A percentile compares a stretch with the other conserved stretches of the same genome.
Conservation (phyloP, 73 alveolate genomes). For the Symbiodinium pilosum region DNA sequence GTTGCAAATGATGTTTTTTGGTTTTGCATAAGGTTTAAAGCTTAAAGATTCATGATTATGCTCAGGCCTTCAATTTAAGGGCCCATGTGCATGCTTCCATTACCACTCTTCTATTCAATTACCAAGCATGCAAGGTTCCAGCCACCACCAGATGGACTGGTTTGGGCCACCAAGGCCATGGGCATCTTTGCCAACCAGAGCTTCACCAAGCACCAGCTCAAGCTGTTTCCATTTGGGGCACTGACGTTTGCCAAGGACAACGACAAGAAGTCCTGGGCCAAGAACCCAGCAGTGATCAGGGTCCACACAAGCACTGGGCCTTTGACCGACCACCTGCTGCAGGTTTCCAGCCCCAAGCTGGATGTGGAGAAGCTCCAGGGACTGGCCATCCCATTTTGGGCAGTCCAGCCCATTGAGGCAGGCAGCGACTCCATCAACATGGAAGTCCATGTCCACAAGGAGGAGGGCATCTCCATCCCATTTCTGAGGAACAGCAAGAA, state of each 20-base stretch:
- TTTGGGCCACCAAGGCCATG: neutral
- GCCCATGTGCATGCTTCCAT: neutral
- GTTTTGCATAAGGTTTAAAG: no score
- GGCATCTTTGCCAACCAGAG: neutral
- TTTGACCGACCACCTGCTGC: no score
- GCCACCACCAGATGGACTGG: neutral
- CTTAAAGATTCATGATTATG: neutral
- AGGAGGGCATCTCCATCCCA: no score
- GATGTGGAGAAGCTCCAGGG: no score
- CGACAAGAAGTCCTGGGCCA: neutral
- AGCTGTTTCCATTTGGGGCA: neutral
- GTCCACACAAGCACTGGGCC: no score
- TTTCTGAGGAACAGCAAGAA: no score
- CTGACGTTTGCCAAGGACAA: neutral
- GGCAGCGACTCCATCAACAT: no score
- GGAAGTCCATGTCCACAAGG: no score
- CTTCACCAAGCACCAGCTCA: neutral
- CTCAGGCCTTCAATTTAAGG: neutral
- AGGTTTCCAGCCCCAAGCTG: no score
- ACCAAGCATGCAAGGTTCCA: neutral
- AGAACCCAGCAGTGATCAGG: no score
- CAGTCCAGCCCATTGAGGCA: no score
- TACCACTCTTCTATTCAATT: neutral
- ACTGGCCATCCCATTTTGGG: no score
- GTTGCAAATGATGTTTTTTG: neutral